Evolutionary conservation across 495 filamentous ascomycete genomes (phyloP), one percentile per base, ranked within the genome.

Genomic region (Rostrohypoxylon terebratum): DNA sequence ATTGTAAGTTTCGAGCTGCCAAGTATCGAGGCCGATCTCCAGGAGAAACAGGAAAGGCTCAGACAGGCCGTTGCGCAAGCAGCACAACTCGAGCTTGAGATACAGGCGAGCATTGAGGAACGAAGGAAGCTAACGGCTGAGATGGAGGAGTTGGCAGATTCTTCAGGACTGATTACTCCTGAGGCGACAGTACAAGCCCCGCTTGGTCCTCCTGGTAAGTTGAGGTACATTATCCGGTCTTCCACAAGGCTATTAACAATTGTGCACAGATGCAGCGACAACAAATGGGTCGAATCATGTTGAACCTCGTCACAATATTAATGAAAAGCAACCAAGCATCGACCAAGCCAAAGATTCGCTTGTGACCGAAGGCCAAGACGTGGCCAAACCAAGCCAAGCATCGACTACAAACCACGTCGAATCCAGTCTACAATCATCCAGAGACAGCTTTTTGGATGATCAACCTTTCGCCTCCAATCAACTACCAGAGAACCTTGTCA

Each of bases 1-100:
- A 88, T 91, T 36, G 82, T 87, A 62, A 83, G 78, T 55, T 79
- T 84, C 9, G 87, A 88, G 18, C 74, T 91, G 21, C 88, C 89
- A 44, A 77, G 78, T 11, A 75, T 91, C n/a, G 87, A 89, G 67
- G 83, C 83, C 31, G 81, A 86, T 50, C 83, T 91, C 13, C 77
- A 83, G 62, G 78, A 84, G 42, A 85, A 82, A 55, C 77, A 82
- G 69, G 77, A 79, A 1, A 87, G 82, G 63, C 77, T 94, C 20
- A 84, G 84, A 57, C 77, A 84, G 36, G 69, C 91, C 53, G 82
- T 83, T 40, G 78, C 84, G 34, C 88, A 93, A 75, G 85, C 90
- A 65, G 84, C 83, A 44, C 83, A 81, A 23, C 80, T 94, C 7
- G 80, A 91, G 65, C 81, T 83, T 6, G 87, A 90, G 67, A 85